Conservation (phyloP, 768 basidiomycete genomes). For the Auriscalpium orientale region DNA sequence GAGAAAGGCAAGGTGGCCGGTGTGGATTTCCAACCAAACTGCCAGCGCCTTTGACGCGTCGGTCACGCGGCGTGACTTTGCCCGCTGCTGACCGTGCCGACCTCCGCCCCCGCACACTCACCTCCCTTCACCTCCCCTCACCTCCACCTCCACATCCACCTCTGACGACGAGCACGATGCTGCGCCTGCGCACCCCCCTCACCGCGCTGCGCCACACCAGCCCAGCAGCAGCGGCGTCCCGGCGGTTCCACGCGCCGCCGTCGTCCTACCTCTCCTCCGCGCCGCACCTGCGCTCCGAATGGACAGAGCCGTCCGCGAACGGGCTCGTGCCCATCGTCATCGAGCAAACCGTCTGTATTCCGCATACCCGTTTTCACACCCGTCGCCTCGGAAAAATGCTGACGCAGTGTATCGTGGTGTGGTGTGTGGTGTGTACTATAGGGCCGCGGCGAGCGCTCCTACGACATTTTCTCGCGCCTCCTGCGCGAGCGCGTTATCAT, state of each 20-base stretch:
- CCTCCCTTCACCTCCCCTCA: neutral
- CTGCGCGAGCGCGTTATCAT: slow-evolving; percentile 92
- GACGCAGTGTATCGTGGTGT: no score
- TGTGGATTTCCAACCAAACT: neutral
- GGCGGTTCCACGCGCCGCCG: slow-evolving; percentile 24
- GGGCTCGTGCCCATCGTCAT: slow-evolving; percentile 87
- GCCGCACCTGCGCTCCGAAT: slow-evolving; percentile 3
- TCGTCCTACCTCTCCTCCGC: neutral
- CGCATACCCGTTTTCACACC: no score
- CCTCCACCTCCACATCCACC: neutral
- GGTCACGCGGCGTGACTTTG: slow-evolving; percentile 2
- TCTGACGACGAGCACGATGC: slow-evolving; percentile 16
- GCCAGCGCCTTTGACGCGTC: slow-evolving; percentile 5
- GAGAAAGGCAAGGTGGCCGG: neutral
- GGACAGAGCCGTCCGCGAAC: slow-evolving; percentile 37
- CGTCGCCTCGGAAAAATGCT: no score
- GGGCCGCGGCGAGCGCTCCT: slow-evolving; percentile 84
- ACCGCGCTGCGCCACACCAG: neutral
- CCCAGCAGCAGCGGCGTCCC: neutral
- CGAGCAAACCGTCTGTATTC: slow-evolving; percentile 68
- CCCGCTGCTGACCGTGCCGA: neutral
- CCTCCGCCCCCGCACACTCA: neutral
- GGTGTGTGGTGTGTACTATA: slow-evolving; percentile 27
- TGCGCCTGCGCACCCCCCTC: slow-evolving; percentile 20
- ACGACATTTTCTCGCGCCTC: slow-evolving; percentile 94